phyloP scores from a whole-genome alignment of 495 filamentous ascomycete genomes.

The Schizothecium vesticola region DNA sequence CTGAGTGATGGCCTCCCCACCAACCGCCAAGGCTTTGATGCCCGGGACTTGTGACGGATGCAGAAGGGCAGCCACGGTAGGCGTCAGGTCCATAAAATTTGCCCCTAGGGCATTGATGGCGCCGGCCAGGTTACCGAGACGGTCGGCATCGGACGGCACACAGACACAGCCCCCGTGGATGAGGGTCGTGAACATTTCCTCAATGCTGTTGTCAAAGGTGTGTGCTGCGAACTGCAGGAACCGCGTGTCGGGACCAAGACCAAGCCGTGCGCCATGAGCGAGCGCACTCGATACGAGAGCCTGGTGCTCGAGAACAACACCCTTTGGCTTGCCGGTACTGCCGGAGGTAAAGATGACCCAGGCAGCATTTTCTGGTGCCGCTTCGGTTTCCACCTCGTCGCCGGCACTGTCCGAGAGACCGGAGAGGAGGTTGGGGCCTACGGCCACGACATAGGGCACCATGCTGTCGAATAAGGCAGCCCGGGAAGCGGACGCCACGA shows the following conservation, averaged over 20 bases:
- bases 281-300: conserved; percentile 35
- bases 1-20: conserved; percentile 23
- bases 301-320: conserved; percentile 46
- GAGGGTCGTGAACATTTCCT: conserved; percentile 53
- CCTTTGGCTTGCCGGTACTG: conserved; percentile 30
- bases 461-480: conserved; percentile 17
- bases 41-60: conserved; percentile 25
- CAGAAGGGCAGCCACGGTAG: conserved; percentile 18
- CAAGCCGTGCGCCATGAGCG: conserved; percentile 32
- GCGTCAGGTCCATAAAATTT: conserved; percentile 25
- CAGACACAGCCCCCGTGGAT: conserved; percentile 35
- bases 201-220: conserved; percentile 53
- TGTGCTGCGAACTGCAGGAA: conserved; percentile 55
- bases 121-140: conserved; percentile 11
- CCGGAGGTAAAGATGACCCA: conserved; percentile 43
- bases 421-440: conserved; percentile 3
- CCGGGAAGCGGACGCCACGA: conserved; percentile 30
- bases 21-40: conserved; percentile 23
- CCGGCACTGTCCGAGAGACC: neutral
- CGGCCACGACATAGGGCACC: conserved; percentile 16
- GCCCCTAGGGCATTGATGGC: conserved; percentile 16
- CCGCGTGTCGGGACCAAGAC: conserved; percentile 35
- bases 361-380: conserved; percentile 27
- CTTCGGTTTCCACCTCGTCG: neutral
- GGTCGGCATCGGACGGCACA: conserved; percentile 25